phyloP scores from a whole-genome alignment of 1,284 basidiomycete species.

The Anthracocystis setariae region DNA sequence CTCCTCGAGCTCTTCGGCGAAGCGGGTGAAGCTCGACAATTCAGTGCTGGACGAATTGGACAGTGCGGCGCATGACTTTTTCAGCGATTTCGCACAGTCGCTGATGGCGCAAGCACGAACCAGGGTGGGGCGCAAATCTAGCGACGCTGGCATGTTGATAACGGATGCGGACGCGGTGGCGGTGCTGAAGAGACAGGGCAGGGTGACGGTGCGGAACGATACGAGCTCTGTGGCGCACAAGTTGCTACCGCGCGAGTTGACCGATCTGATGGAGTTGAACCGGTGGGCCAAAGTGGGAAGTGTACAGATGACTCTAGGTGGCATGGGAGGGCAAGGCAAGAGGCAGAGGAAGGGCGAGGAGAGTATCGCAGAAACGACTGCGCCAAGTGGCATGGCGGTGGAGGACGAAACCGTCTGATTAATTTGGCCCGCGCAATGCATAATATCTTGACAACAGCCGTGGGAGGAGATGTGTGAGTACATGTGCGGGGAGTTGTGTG shows the following conservation, averaged over 20 bases:
- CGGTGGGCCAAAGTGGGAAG: constrained; percentile 36
- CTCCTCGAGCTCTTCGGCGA: background rate
- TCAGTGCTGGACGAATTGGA: constrained; percentile 43
- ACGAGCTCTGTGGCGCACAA: constrained; percentile 33
- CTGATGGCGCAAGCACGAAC: constrained; percentile 25
- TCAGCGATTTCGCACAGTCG: constrained; percentile 29
- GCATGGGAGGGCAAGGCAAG: background rate
- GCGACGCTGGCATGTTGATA: constrained; percentile 15
- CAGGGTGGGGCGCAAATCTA: background rate
- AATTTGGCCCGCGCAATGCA: too few relatives aligned
- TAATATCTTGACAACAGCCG: too few relatives aligned
- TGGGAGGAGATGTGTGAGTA: too few relatives aligned
- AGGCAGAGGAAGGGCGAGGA: constrained; percentile 1
- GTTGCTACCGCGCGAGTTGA: constrained; percentile 39
- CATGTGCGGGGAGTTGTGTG: too few relatives aligned
- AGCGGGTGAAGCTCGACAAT: constrained; percentile 30
- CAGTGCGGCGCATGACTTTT: constrained; percentile 35
- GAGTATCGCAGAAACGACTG: constrained; percentile 7
- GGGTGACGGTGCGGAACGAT: constrained; percentile 35
- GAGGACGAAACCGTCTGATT: background rate
- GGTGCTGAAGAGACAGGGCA: constrained; percentile 41
- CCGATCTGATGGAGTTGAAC: constrained; percentile 46
- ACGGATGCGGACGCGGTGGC: constrained; percentile 40
- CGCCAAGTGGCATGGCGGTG: background rate
- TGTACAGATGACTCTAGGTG: constrained; percentile 39